phyloP scores from a whole-genome alignment of 257 asterid genomes.

The Catharanthus roseus region DNA sequence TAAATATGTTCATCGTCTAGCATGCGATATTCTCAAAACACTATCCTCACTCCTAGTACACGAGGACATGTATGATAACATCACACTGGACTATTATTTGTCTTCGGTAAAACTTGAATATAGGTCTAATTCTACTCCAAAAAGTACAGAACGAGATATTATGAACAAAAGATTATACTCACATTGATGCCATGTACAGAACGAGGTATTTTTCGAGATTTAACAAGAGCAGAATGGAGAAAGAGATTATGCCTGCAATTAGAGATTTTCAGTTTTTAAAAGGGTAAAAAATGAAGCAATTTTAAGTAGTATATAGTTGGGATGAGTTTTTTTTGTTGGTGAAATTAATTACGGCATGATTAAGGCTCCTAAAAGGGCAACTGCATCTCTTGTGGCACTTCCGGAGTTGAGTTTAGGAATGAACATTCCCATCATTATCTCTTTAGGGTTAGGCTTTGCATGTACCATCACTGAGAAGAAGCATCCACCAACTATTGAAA shows the following conservation, averaged over 20 bases:
- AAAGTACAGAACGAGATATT: no score
- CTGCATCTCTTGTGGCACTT: constrained; percentile 75
- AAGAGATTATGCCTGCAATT: constrained; percentile 79
- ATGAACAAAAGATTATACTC: no score
- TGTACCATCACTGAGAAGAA: constrained; percentile 69
- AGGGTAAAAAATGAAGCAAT: neutral
- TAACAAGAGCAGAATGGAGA: constrained; percentile 93
- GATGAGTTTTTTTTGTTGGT: neutral
- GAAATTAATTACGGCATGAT: constrained; percentile 97
- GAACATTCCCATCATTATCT: constrained; percentile 64
- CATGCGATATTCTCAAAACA: no score
- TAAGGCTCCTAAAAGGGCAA: constrained; percentile 90
- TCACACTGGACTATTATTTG: no score
- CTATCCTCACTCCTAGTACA: no score
- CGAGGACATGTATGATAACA: no score
- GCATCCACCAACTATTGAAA: constrained; percentile 65
- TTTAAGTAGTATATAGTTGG: neutral
- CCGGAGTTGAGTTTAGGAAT: constrained; percentile 66
- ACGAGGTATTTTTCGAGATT: constrained; percentile 80
- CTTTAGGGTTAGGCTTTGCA: constrained; percentile 55
- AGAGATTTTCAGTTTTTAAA: constrained; percentile 3
- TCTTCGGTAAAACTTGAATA: no score
- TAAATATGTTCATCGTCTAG: no score
- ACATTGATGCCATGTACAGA: constrained; percentile 63
- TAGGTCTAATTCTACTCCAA: no score